Percentiles rank a stretch among this genome's conserved stretches.
phyloP scores from a whole-genome alignment of 2,329 filamentous ascomycete species.

The Zasmidium angulare region DNA sequence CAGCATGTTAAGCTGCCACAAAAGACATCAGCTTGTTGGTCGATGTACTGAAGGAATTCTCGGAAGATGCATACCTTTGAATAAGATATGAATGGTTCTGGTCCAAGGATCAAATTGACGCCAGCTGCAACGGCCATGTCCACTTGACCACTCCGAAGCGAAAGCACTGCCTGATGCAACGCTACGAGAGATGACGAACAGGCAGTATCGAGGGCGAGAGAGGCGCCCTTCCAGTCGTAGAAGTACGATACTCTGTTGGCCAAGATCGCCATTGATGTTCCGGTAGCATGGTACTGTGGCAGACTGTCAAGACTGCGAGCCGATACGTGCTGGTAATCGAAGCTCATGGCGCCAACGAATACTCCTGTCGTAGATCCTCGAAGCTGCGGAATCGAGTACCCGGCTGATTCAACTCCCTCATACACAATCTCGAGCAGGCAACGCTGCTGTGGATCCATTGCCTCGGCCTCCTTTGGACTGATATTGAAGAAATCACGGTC shows the following conservation, averaged over 20 bases:
- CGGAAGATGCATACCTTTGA: background rate
- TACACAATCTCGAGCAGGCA: conserved; percentile 43
- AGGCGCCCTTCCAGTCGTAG: conserved; percentile 33
- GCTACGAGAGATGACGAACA: conserved; percentile 45
- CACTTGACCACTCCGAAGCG: conserved; percentile 30
- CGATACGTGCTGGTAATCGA: conserved; percentile 14
- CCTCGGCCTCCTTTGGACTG: conserved; percentile 39
- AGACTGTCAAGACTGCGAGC: conserved; percentile 13
- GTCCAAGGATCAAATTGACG: conserved; percentile 28
- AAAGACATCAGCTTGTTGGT: background rate
- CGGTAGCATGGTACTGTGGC: conserved; percentile 24
- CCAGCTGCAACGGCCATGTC: conserved; percentile 21
- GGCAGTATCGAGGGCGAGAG: conserved; percentile 48
- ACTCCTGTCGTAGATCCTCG: conserved; percentile 20
- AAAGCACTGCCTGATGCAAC: conserved; percentile 34
- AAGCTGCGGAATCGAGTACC: conserved; percentile 1
- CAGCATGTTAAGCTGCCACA: conserved; percentile 34
- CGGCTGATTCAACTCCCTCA: conserved; percentile 34
- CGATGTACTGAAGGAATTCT: background rate
- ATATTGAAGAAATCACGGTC: conserved; percentile 47
- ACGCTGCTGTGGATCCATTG: conserved; percentile 46
- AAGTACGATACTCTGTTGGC: conserved; percentile 40
- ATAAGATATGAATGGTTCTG: conserved; percentile 24
- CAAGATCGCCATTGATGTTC: conserved; percentile 38
- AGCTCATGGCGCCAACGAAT: conserved; percentile 23